Evolutionary conservation across 202 grass and related monocot species (phyloP), one percentile per base, ranked within the genome.

Genomic region (Musa balbisiana): DNA sequence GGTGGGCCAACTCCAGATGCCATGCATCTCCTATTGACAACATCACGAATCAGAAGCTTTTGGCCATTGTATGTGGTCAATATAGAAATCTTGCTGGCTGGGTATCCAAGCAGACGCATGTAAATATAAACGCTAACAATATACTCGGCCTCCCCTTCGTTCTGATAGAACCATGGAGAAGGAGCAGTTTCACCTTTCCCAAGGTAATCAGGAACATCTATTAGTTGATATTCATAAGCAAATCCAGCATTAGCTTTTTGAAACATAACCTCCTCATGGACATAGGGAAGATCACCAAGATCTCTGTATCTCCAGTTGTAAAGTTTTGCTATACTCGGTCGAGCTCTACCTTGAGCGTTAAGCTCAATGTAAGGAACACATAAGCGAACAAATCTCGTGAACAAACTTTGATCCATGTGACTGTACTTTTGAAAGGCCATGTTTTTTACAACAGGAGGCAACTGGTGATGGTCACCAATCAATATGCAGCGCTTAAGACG

Each of bases 371-470:
- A 99, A 78, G 95, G 95, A 63, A 99, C 89, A 82, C 95, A 87
- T 55, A 99, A 88, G 76, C 95, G 87, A 81, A 99, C 95, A 64
- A 94, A 99, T 56, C 91, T 89, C 59, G 91, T 94, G 77, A 99
- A 99, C 27, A 99, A 83, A 83, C 80, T 87, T 85, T 99, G 95
- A 77, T 99, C 95, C 95, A 94, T 99, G 80, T 99, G 95, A 66
- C 95, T 99, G 78, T 99, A 99, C 72, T 99, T 99, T 79, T 99
- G 91, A 77, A 99, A 99, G 65, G 95, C 95, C 91, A 99, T 99
- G 60, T 99, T 94, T 85, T 99, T 99, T 27, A 99, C 95, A 5
- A 94, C 95, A 58, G 95, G 91, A 21, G 95, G 95, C 70, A 99
- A 79, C 76, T 99, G 95, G 80, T 95, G 95, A 81, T 95, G 95